Conservation (phyloP, 1,284 basidiomycete species). For the Thelephora terrestris region DNA sequence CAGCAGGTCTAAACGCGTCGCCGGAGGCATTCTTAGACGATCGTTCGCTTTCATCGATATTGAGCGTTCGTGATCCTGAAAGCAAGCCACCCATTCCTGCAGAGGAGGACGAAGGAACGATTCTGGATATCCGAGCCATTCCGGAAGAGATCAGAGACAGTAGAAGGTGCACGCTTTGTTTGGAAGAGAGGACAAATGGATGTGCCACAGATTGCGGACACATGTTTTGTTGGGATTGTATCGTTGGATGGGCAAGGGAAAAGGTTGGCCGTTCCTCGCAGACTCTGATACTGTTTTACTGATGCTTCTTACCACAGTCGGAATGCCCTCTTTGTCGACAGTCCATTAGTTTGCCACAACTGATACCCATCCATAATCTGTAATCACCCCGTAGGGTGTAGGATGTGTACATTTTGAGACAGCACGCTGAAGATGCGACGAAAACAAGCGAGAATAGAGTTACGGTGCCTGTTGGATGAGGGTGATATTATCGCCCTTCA, state of each 20-base stretch:
- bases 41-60: constrained; percentile 46
- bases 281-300: background rate
- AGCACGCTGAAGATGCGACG: constrained; percentile 5
- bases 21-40: constrained; percentile 56
- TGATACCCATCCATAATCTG: constrained; percentile 81
- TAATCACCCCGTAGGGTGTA: constrained; percentile 21
- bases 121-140: constrained; percentile 47
- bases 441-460: constrained; percentile 3
- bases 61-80: constrained; percentile 44
- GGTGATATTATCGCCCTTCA: constrained; percentile 96
- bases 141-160: constrained; percentile 43
- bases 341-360: constrained; percentile 56
- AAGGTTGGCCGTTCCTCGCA: constrained; percentile 41
- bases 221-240: constrained; percentile 91
- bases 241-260: constrained; percentile 81
- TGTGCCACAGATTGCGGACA: constrained; percentile 92
- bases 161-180: constrained; percentile 77
- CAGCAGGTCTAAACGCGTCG: constrained; percentile 22
- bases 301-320: constrained; percentile 33
- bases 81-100: constrained; percentile 42
- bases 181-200: constrained; percentile 72
- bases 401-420: constrained; percentile 4
- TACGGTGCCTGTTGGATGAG: constrained; percentile 70
- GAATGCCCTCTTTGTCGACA: constrained; percentile 88
- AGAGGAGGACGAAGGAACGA: constrained; percentile 59